Percentiles rank a stretch among this genome's conserved stretches.
Evolutionary conservation across 192 early-diverging fungal species (phyloP).

Genomic region (Mortierella antarctica): DNA sequence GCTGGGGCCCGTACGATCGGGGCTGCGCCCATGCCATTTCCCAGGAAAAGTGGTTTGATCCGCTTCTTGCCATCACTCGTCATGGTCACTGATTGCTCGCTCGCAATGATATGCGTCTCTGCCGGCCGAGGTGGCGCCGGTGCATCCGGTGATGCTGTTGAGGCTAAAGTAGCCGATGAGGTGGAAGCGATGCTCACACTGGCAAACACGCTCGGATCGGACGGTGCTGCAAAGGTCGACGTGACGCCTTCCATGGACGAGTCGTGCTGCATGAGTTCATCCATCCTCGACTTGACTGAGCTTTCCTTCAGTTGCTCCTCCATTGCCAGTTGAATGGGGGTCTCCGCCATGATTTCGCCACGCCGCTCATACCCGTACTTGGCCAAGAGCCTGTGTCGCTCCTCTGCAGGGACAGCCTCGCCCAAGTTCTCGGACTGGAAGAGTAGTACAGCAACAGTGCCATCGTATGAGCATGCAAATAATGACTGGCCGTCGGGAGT

Average conservation of each 20-base stretch:
- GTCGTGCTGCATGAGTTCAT: slow-evolving; percentile 38
- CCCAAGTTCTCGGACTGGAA: slow-evolving; percentile 80
- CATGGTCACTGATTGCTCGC: slow-evolving; percentile 69
- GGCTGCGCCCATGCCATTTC: slow-evolving; percentile 45
- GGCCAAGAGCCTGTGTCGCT: slow-evolving; percentile 63
- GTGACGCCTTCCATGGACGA: slow-evolving; percentile 48
- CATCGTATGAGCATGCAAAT: slow-evolving; percentile 92
- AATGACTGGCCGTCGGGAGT: slow-evolving; percentile 78
- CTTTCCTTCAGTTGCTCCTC: slow-evolving; percentile 65
- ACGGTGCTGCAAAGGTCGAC: slow-evolving; percentile 17
- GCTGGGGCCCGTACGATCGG: not conserved
- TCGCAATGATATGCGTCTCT: slow-evolving; percentile 27
- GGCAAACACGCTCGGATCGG: slow-evolving; percentile 31
- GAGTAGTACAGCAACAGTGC: slow-evolving; percentile 80
- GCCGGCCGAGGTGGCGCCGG: slow-evolving; percentile 9
- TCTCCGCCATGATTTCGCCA: slow-evolving; percentile 67
- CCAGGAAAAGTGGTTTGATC: slow-evolving; percentile 78
- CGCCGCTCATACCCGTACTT: slow-evolving; percentile 60
- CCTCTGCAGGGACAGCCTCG: slow-evolving; percentile 66
- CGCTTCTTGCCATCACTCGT: slow-evolving; percentile 87
- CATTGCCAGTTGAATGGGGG: slow-evolving; percentile 69
- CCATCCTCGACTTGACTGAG: slow-evolving; percentile 34
- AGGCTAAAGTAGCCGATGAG: not conserved
- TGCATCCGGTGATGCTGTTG: not conserved
- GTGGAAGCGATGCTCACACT: slow-evolving; percentile 13